Percentiles rank a stretch among this genome's conserved stretches.
Evolutionary conservation across 768 basidiomycete genomes (phyloP).

Genomic region (Lactarius sp.): DNA sequence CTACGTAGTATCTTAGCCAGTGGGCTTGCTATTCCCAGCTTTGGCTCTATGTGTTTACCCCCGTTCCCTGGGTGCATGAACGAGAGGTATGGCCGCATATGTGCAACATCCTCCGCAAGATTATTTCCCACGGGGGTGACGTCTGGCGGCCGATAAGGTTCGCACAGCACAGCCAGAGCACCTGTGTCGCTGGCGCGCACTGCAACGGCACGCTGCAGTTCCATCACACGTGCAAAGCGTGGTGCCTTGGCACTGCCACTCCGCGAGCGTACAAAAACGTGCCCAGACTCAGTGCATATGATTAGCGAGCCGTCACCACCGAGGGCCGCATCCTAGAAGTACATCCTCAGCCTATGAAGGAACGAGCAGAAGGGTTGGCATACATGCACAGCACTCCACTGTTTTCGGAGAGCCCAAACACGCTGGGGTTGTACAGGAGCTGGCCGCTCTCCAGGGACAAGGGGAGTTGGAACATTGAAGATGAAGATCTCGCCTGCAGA

Average conservation of each 20-base stretch:
- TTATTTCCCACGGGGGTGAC: conserved; percentile 52
- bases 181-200: conserved; percentile 84
- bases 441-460: conserved; percentile 32
- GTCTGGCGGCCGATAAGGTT: conserved; percentile 57
- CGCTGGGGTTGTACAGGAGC: conserved; percentile 70
- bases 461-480: conserved; percentile 44
- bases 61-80: conserved; percentile 23
- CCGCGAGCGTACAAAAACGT: conserved; percentile 82
- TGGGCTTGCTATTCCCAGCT: neutral
- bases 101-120: conserved; percentile 61
- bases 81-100: conserved; percentile 55
- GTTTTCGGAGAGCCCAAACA: conserved; percentile 84
- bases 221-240: conserved; percentile 77
- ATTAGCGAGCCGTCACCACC: conserved; percentile 85
- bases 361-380: conserved; percentile 25
- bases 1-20: neutral
- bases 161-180: conserved; percentile 78
- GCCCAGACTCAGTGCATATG: conserved; percentile 91
- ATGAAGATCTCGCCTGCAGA: conserved; percentile 89
- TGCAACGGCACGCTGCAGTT: conserved; percentile 76
- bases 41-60: conserved; percentile 18
- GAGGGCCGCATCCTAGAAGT: conserved; percentile 75
- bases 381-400: conserved; percentile 78
- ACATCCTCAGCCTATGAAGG: neutral
- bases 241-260: conserved; percentile 45